Evolutionary conservation across 805 yeast species (phyloP), one percentile per base, ranked within the genome.

Genomic region (Zygosaccharomyces bisporus): DNA sequence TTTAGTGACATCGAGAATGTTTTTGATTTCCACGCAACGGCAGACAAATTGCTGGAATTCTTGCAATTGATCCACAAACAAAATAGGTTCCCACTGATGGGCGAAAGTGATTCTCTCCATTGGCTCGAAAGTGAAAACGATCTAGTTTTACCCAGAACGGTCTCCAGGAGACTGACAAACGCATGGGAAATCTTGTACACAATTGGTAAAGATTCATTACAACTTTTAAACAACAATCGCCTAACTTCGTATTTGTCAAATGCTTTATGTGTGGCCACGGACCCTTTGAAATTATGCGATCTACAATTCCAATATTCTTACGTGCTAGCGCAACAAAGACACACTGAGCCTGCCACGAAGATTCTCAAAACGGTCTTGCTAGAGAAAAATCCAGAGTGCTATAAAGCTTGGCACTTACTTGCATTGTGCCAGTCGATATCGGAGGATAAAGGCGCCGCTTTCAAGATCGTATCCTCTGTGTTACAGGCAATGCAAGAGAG

Each of bases 401-500:
- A 81, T 54, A 75, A 74, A 53, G 74, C 81, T 6, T 80, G 91
- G 80, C 85, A 85, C 57, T 65, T 86, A 51, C 66, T 85, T 32
- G 76, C 80, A 0, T 71, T 86, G 45, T 63, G 84, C n/a, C 69
- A 80, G 23, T 76, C 90, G 0, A 74, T 82, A 0, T 73, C 74
- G 31, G 86, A 83, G 44, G 78, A 75, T 46, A 71, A 70, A 32
- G 72, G 69, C 34, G 77, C 77, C 27, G 75, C 83, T 12, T 77
- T 76, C 46, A 77, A 77, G 45, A 74, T 83, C 41, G 69, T 81
- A 16, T 73, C 74, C 36, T 75, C 76, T 39, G 79, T 80, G 0
- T 58, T 76, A 27, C 71, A 73, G 43, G 68, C 75, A 52, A 41
- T 78, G 69, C 29, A 69, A 60, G 64, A 64, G 13, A 52, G 47